phyloP scores from a whole-genome alignment of 441 rosid genomes.

The Corymbia citriodora region DNA sequence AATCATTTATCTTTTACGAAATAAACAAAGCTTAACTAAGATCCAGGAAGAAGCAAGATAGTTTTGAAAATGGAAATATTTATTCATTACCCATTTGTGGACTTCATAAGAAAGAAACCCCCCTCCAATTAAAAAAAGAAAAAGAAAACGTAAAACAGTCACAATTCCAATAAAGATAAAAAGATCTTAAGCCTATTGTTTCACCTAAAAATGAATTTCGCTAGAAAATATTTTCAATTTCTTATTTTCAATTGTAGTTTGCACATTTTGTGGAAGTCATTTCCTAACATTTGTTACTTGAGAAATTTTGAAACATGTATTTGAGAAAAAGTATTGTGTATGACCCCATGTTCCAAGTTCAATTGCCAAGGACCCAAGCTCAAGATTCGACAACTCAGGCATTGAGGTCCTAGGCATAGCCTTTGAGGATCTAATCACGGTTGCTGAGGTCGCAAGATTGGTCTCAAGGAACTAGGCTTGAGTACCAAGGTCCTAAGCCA shows the following conservation, averaged over 20 bases:
- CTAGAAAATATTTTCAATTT: background rate
- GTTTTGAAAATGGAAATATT: too few relatives aligned
- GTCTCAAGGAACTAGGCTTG: background rate
- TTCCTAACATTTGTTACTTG: background rate
- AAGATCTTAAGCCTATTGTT: too few relatives aligned
- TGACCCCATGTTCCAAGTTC: background rate
- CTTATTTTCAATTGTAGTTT: background rate
- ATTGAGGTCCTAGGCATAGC: background rate
- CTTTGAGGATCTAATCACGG: background rate
- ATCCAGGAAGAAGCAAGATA: too few relatives aligned
- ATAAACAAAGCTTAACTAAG: too few relatives aligned
- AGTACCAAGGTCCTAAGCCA: background rate
- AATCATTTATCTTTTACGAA: too few relatives aligned
- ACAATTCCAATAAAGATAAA: background rate
- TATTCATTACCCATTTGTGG: background rate
- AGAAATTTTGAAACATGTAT: background rate
- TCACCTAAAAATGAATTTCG: background rate
- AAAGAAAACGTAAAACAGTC: background rate
- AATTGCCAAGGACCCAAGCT: background rate
- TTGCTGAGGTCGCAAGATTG: background rate
- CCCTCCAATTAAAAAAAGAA: background rate
- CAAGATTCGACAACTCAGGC: background rate
- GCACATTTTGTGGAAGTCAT: background rate
- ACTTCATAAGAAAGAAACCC: background rate
- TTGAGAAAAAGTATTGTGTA: background rate